Percentiles rank a stretch among this genome's conserved stretches.
phyloP scores from a whole-genome alignment of 73 alveolate species.

The Paramecium caudatum region DNA sequence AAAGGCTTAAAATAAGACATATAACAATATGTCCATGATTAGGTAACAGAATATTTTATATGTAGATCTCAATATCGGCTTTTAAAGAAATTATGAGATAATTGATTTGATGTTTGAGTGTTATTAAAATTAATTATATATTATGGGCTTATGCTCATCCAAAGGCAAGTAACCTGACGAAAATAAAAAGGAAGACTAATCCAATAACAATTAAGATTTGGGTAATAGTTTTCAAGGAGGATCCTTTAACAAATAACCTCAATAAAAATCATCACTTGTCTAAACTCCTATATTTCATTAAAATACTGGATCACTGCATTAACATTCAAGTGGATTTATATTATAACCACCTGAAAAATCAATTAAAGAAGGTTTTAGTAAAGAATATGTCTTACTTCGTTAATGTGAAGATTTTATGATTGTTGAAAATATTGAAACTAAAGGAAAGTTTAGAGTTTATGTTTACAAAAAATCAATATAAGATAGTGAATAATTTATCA shows the following conservation, averaged over 20 bases:
- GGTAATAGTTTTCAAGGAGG: conserved; percentile 41
- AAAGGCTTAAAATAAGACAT: neutral
- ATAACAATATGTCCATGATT: neutral
- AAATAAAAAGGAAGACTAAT: no score
- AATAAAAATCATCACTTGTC: conserved; percentile 8
- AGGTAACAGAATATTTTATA: neutral
- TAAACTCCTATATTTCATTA: conserved; percentile 17
- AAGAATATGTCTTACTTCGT: neutral
- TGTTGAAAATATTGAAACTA: neutral
- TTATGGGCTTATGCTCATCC: no score
- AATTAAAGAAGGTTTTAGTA: neutral
- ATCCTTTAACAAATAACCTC: neutral
- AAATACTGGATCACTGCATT: neutral
- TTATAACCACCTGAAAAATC: neutral
- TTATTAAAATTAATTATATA: no score
- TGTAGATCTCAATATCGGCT: neutral
- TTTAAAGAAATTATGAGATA: neutral
- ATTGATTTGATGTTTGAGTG: neutral
- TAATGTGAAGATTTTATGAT: neutral
- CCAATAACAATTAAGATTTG: conserved; percentile 36
- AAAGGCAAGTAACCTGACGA: no score
- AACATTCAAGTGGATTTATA: neutral
- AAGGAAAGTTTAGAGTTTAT: neutral
- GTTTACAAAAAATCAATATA: neutral
- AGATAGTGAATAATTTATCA: neutral